Evolutionary conservation across 2,329 filamentous ascomycete species (phyloP), one percentile per base, ranked within the genome.

Genomic region (Kalmusia sp.): DNA sequence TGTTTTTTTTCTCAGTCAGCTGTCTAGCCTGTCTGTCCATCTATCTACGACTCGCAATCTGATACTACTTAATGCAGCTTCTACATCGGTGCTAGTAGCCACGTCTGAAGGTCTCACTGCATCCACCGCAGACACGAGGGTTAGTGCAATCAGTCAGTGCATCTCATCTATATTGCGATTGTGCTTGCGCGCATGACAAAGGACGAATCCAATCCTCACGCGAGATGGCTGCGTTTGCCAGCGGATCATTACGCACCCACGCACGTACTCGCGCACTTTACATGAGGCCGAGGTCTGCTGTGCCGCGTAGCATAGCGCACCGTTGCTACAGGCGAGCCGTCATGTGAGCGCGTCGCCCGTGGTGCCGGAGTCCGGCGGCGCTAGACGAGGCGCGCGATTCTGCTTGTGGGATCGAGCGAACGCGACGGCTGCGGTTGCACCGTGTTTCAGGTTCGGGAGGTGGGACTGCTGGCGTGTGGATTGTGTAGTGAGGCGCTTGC

Each of bases 201-300:
- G n/a, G n/a, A n/a, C n/a, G n/a, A n/a, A n/a, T n/a, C 22, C 14
- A 15, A 33, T 27, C 41, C 22, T 45, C 41, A 27, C 19, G n/a
- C 38, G 38, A 22, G 19, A 30, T 39, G 22, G 24, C 51, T 52
- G 24, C 40, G 30, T 34, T 50, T 52, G 37, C 51, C 49, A 45
- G 57, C n/a, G n/a, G n/a, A n/a, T n/a, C n/a, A n/a, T n/a, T n/a
- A n/a, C n/a, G n/a, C n/a, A n/a, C n/a, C n/a, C n/a, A n/a, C n/a
- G n/a, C n/a, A n/a, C n/a, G n/a, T n/a, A n/a, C n/a, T n/a, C 25
- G 22, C 43, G 43, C 43, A 45, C 41, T 45, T 19, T 27, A 27
- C 8, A 17, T 8, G 31, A 17, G n/a, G 31, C 44, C 14, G 19
- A 24, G 35, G 17, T 22, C 15, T 17, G 14, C 38, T 15, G 30